These are phyloP conservation scores for Chytriomyces hyalinus DNA, from an alignment of 192 early-diverging fungal genomes.

Conservation along the genomic window DNA sequence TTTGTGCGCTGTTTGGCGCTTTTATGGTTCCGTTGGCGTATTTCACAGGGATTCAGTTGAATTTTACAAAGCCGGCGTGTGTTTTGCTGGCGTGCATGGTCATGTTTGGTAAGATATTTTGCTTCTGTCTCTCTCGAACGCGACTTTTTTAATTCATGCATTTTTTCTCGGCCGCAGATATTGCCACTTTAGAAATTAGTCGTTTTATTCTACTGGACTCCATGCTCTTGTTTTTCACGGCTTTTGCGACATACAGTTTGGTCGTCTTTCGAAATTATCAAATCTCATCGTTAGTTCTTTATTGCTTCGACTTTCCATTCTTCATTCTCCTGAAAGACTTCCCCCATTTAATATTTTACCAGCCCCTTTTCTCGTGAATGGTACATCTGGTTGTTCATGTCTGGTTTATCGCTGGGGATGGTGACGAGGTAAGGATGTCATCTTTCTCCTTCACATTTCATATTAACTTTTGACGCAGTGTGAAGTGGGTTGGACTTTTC, in stretches of 20 bases:
- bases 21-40: slow-evolving; percentile 89
- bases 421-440: slow-evolving; percentile 64
- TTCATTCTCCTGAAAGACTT: slow-evolving; percentile 11
- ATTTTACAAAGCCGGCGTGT: slow-evolving; percentile 68
- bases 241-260: slow-evolving; percentile 68
- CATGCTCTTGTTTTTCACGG: slow-evolving; percentile 91
- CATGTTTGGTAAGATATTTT: slow-evolving; percentile 64
- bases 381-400: slow-evolving; percentile 86
- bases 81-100: slow-evolving; percentile 82
- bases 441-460: not conserved
- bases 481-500: slow-evolving; percentile 98
- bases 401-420: slow-evolving; percentile 86
- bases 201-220: slow-evolving; percentile 95
- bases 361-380: slow-evolving; percentile 85
- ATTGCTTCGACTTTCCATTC: not conserved
- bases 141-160: not conserved
- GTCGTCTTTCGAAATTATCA: slow-evolving; percentile 78
- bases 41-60: slow-evolving; percentile 77
- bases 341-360: slow-evolving; percentile 38
- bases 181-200: slow-evolving; percentile 75
- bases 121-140: not conserved
- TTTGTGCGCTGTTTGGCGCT: slow-evolving; percentile 87
- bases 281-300: slow-evolving; percentile 38
- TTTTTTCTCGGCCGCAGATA: slow-evolving; percentile 50
- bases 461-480: slow-evolving; percentile 47